Conservation (phyloP, 2,329 filamentous ascomycete genomes). For the Alternaria ethzedia region DNA sequence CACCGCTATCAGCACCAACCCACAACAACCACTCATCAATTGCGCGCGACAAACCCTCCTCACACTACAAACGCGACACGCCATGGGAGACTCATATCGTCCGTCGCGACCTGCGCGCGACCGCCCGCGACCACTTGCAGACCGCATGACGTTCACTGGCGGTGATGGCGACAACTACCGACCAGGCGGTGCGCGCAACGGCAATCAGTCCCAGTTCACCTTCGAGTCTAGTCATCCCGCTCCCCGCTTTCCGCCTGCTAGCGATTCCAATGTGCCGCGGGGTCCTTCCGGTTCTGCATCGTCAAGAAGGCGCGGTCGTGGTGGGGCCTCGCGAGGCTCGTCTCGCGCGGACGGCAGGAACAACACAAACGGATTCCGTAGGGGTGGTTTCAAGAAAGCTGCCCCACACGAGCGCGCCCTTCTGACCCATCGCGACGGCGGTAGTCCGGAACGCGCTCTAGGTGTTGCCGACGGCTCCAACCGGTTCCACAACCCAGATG, state of each 20-base stretch:
- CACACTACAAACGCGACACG: slow-evolving; percentile 7
- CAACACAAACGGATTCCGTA: slow-evolving; percentile 21
- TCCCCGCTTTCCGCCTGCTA: slow-evolving; percentile 39
- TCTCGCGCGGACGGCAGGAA: slow-evolving; percentile 22
- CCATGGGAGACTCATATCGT: slow-evolving; percentile 39
- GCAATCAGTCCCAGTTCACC: slow-evolving; percentile 39
- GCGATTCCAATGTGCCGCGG: slow-evolving; percentile 27
- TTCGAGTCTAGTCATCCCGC: slow-evolving; percentile 39
- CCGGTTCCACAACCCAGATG: slow-evolving; percentile 50
- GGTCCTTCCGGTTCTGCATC: slow-evolving; percentile 9
- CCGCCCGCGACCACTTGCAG: slow-evolving; percentile 26
- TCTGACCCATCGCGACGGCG: slow-evolving; percentile 50
- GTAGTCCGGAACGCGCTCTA: slow-evolving; percentile 53
- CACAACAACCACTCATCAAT: slow-evolving; percentile 5
- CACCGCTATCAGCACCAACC: slow-evolving; percentile 6
- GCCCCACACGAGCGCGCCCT: slow-evolving; percentile 54
- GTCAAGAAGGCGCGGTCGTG: slow-evolving; percentile 23
- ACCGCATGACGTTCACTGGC: slow-evolving; percentile 41
- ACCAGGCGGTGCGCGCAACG: slow-evolving; percentile 22
- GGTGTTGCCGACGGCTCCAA: slow-evolving; percentile 52
- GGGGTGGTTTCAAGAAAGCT: slow-evolving; percentile 29
- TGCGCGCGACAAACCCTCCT: slow-evolving; percentile 3
- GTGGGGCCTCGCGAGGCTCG: slow-evolving; percentile 24
- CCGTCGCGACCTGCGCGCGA: slow-evolving; percentile 31
- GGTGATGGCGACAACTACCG: slow-evolving; percentile 37